Base-by-base conservation (phyloP, 495 filamentous ascomycete genomes). In the Neurospora tetraspora region DNA sequence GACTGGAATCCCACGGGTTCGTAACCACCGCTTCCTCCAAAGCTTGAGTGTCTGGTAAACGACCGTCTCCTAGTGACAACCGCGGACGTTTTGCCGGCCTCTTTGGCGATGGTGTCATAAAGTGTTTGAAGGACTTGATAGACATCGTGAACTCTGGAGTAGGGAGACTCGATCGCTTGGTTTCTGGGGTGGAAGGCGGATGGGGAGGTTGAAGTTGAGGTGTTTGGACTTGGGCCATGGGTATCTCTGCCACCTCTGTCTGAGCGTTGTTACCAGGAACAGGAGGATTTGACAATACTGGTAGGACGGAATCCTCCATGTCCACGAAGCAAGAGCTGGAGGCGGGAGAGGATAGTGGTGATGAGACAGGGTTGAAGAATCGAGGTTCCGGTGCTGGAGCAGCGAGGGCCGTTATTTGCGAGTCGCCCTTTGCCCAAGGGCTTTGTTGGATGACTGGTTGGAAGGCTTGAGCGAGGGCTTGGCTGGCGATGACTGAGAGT, bases 131-230 rank as follows among this genome's bases (percentile, higher is more conserved):
- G 38, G 80, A 80, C 68, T 78, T 79, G 65, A 77, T 75, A 0
- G 78, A 79, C 12, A 78, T 38, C 3, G 75, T 76, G 31, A 77
- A 77, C n/a, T 80, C 78, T 3, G 79, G 80, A 1, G 76, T 81
- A 1, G 77, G 79, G 9, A 80, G 74, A 72, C 78, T 73, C 1
- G 78, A 78, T 11, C 45, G 69, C 9, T 73, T 72, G 1, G 74
- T 71, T 8, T 76, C 74, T 0, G 80, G 80, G 1, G 80, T 81
- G 6, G 79, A 78, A 2, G 78, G 77, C 1, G 40, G 73, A 0
- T 18, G 68, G 18, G 59, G 45, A 31, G 38, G n/a, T 1, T 71
- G 38, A 69, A 18, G 68, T 68, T 76, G 20, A 27, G 53, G 53
- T 36, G 53, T 65, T 65, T 65, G n/a, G n/a, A n/a, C n/a, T n/a